A percentile compares a stretch with the other conserved stretches of the same genome.
Evolutionary conservation across 1,284 basidiomycete species (phyloP).

Genomic region (Ustilago crameri): DNA sequence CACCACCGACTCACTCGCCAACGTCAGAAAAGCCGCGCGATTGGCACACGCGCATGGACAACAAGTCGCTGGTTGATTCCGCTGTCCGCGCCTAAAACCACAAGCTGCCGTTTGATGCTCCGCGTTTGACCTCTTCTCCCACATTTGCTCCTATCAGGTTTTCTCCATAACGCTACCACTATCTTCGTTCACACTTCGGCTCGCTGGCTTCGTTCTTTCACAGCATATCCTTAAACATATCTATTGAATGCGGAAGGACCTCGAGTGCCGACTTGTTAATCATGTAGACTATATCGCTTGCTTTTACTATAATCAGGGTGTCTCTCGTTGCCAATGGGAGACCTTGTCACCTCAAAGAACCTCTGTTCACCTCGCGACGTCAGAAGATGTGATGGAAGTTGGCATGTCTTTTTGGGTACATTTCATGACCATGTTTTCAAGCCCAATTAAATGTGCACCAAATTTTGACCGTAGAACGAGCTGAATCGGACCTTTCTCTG

Average conservation of each 20-base stretch:
- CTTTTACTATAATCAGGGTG: slow-evolving; percentile 2
- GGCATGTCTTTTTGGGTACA: no score
- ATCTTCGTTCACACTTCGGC: no score
- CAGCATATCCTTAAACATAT: not conserved
- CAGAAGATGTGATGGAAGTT: no score
- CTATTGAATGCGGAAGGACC: not conserved
- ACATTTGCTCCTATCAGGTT: no score
- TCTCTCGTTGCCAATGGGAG: not conserved
- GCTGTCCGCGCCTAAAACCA: slow-evolving; percentile 20
- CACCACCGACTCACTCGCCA: slow-evolving; percentile 13
- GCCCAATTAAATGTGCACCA: no score
- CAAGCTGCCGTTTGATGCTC: not conserved
- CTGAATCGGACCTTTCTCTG: no score
- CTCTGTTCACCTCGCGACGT: no score
- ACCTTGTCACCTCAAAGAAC: slow-evolving; percentile 2
- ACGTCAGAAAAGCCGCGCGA: slow-evolving; percentile 25
- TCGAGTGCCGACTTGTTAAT: slow-evolving; percentile 7
- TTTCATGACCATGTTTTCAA: no score
- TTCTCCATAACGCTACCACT: no score
- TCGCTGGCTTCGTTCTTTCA: no score
- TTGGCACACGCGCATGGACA: slow-evolving; percentile 35
- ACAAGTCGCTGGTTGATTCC: slow-evolving; percentile 34
- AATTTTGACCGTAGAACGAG: no score
- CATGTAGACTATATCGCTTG: slow-evolving; percentile 11
- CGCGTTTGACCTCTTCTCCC: no score